A percentile compares a stretch with the other conserved stretches of the same genome.
Conservation (phyloP, 106 monocot genomes). For the Acorus calamus region DNA sequence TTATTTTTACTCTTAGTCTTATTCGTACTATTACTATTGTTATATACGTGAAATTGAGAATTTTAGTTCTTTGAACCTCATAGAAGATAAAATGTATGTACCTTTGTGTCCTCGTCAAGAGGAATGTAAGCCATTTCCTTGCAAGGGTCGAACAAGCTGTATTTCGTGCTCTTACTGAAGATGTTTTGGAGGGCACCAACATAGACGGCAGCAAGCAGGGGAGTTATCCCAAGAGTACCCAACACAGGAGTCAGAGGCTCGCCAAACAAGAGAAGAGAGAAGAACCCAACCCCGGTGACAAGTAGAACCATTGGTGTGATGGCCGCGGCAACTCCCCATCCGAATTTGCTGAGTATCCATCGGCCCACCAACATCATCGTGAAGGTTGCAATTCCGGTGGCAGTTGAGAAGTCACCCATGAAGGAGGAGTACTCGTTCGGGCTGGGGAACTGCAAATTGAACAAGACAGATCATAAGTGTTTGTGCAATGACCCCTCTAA, state of each 20-base stretch:
- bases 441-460: slow-evolving; percentile 66
- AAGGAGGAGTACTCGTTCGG: slow-evolving; percentile 97
- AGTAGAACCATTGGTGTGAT: slow-evolving; percentile 92
- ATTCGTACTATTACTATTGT: too few relatives aligned
- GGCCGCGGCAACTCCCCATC: slow-evolving; percentile 97
- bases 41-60: too few relatives aligned
- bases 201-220: slow-evolving; percentile 89
- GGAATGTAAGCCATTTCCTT: slow-evolving; percentile 97
- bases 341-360: slow-evolving; percentile 84
- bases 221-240: slow-evolving; percentile 55
- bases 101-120: slow-evolving; percentile 83
- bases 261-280: slow-evolving; percentile 84
- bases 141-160: slow-evolving; percentile 93
- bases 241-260: slow-evolving; percentile 55
- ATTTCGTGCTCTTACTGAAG: slow-evolving; percentile 92
- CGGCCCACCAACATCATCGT: slow-evolving; percentile 93
- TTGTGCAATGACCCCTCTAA: too few relatives aligned
- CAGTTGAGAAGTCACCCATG: slow-evolving; percentile 98
- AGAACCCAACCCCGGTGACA: slow-evolving; percentile 90
- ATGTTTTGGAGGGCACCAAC: slow-evolving; percentile 89
- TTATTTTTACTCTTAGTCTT: too few relatives aligned
- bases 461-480: background rate
- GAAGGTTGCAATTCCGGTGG: slow-evolving; percentile 90
- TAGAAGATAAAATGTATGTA: slow-evolving; percentile 4
- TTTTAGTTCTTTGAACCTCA: too few relatives aligned